Evolutionary conservation across 306 rosid species (phyloP).

Genomic region (Bauhinia variegata): DNA sequence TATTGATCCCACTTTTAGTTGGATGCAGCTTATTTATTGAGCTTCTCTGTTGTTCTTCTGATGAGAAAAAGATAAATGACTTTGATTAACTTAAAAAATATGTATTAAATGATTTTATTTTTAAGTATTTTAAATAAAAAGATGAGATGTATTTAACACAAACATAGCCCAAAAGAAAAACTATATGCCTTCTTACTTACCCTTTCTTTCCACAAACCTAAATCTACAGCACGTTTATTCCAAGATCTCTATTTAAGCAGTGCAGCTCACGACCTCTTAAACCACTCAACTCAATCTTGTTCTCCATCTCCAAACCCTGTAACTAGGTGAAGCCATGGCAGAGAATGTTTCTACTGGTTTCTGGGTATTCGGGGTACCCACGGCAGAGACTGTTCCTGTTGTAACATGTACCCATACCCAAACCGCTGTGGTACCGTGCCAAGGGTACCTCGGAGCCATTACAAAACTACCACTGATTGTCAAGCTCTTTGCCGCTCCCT

Average conservation of each 20-base stretch:
- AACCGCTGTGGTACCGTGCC: constrained; percentile 16
- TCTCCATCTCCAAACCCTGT: neutral
- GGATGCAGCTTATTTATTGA: too few relatives aligned
- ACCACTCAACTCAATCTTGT: neutral
- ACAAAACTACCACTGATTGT: neutral
- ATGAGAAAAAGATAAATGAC: too few relatives aligned
- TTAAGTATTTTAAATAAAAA: too few relatives aligned
- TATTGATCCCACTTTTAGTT: too few relatives aligned
- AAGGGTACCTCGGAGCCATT: constrained; percentile 17
- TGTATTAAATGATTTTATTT: too few relatives aligned
- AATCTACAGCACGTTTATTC: neutral
- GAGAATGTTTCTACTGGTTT: neutral
- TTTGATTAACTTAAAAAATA: too few relatives aligned
- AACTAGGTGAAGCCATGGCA: neutral
- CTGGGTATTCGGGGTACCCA: constrained; percentile 24
- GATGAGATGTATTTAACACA: too few relatives aligned
- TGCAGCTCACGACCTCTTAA: neutral
- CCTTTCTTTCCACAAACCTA: neutral
- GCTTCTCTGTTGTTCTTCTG: too few relatives aligned
- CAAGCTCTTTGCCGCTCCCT: constrained; percentile 48
- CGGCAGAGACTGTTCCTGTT: constrained; percentile 1
- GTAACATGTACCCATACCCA: constrained; percentile 36
- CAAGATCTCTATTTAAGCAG: neutral
- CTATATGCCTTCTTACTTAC: neutral
- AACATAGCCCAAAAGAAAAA: too few relatives aligned